Percentiles rank a stretch among this genome's conserved stretches.
Conservation (phyloP, 495 filamentous ascomycete genomes). For the Echria macrotheca region DNA sequence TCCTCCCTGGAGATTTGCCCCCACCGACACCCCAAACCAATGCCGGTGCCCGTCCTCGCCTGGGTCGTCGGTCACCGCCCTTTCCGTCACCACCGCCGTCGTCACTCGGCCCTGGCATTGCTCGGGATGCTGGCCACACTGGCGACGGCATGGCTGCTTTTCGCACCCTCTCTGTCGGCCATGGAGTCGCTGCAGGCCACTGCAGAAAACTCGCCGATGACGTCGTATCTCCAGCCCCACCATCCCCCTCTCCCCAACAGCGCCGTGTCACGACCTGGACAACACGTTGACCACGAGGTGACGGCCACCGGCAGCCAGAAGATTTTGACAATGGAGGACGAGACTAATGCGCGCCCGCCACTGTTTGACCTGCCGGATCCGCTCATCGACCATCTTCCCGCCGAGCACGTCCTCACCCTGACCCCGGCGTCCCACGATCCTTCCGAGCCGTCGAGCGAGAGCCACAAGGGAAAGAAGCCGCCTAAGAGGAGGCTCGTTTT, state of each 20-base stretch:
- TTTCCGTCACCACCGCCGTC: conserved; percentile 2
- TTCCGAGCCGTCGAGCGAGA: no score
- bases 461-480: not conserved
- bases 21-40: no score
- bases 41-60: not conserved
- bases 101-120: not conserved
- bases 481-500: conserved; percentile 52
- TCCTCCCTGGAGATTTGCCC: no score
- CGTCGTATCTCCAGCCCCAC: not conserved
- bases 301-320: conserved; percentile 4
- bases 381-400: conserved; percentile 31
- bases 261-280: not conserved
- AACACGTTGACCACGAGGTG: not conserved
- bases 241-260: not conserved
- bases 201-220: not conserved
- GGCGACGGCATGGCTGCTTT: not conserved
- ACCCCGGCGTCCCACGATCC: not conserved
- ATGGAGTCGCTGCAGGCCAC: not conserved
- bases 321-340: conserved; percentile 17
- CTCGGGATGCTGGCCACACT: conserved; percentile 5
- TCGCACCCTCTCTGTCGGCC: conserved; percentile 1
- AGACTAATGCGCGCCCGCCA: conserved; percentile 23
- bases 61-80: not conserved
- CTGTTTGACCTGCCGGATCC: conserved; percentile 9
- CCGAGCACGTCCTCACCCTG: conserved; percentile 27